A percentile compares a stretch with the other conserved stretches of the same genome.
phyloP scores from a whole-genome alignment of 2,329 filamentous ascomycete genomes.

The Decorospora gaudefroyi region DNA sequence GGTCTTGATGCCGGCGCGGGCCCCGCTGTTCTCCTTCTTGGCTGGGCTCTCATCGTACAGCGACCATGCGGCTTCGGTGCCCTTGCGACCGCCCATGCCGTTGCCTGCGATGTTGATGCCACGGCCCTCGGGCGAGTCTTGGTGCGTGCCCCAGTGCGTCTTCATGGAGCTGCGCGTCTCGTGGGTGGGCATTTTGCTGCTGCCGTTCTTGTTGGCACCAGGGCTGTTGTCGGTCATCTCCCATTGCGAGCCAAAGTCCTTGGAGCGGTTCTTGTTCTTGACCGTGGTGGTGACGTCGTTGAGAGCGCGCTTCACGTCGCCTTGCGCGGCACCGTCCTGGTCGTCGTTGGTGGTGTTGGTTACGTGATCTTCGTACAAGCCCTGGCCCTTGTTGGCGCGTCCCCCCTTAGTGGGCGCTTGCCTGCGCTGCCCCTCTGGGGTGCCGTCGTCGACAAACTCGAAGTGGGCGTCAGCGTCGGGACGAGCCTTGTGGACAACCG shows the following conservation, averaged over 20 bases:
- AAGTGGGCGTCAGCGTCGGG: slow-evolving; percentile 84
- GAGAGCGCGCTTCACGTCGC: slow-evolving; percentile 54
- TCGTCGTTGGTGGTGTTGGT: slow-evolving; percentile 54
- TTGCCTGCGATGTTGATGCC: slow-evolving; percentile 49
- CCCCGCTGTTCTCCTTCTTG: slow-evolving; percentile 39
- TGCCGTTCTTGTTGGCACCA: slow-evolving; percentile 47
- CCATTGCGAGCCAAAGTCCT: slow-evolving; percentile 80
- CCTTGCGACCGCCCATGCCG: slow-evolving; percentile 50
- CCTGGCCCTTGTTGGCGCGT: slow-evolving; percentile 67
- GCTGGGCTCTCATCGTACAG: slow-evolving; percentile 41
- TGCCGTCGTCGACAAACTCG: slow-evolving; percentile 76
- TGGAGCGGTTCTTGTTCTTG: slow-evolving; percentile 72
- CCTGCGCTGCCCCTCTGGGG: slow-evolving; percentile 57
- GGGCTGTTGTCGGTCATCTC: slow-evolving; percentile 71
- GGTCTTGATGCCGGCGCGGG: slow-evolving; percentile 42
- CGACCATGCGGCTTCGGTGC: slow-evolving; percentile 47
- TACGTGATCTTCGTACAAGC: slow-evolving; percentile 78
- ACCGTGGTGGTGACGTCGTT: slow-evolving; percentile 72
- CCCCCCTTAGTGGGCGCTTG: slow-evolving; percentile 50
- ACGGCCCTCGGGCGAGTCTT: slow-evolving; percentile 31
- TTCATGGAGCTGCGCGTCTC: slow-evolving; percentile 64
- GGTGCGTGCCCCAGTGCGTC: slow-evolving; percentile 42
- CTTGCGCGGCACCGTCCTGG: slow-evolving; percentile 55
- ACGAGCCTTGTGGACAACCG: slow-evolving; percentile 68
- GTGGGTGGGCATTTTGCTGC: slow-evolving; percentile 51